These are phyloP conservation scores for Chrysanthemum seticuspe DNA, from an alignment of 129 eudicot genomes.

Conservation along the genomic window DNA sequence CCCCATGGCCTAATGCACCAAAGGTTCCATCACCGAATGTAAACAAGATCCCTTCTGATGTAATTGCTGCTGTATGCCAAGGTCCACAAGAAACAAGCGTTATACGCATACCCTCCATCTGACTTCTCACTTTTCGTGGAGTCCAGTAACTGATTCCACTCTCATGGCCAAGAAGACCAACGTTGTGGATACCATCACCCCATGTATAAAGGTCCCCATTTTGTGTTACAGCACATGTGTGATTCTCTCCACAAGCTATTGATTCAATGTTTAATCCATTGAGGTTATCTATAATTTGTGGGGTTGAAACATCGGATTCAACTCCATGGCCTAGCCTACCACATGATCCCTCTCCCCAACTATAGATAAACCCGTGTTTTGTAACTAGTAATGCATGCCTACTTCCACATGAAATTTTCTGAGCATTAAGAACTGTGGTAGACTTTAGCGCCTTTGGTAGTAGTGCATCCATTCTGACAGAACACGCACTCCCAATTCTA, in stretches of 20 bases:
- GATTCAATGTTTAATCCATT: constrained; percentile 38
- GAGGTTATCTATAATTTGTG: constrained; percentile 47
- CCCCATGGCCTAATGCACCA: constrained; percentile 79
- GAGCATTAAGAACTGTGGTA: constrained; percentile 46
- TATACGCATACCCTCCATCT: constrained; percentile 50
- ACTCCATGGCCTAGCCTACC: constrained; percentile 78
- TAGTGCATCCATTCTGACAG: constrained; percentile 38
- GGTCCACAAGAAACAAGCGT: constrained; percentile 71
- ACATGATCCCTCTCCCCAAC: constrained; percentile 80
- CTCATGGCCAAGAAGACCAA: constrained; percentile 1
- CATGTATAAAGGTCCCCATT: constrained; percentile 65
- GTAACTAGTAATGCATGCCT: constrained; percentile 61
- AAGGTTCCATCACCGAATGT: constrained; percentile 79
- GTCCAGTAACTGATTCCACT: constrained; percentile 52
- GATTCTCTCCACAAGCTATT: constrained; percentile 73
- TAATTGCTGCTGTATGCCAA: constrained; percentile 70
- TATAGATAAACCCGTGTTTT: constrained; percentile 57
- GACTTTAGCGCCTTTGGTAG: constrained; percentile 56
- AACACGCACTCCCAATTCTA: constrained; percentile 26
- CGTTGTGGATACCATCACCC: constrained; percentile 41
- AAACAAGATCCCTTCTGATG: constrained; percentile 54
- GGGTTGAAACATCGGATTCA: constrained; percentile 47
- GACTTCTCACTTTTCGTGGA: constrained; percentile 50
- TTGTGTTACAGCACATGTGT: constrained; percentile 53
- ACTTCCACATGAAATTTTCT: constrained; percentile 57